Evolutionary conservation across 2,329 filamentous ascomycete genomes (phyloP), one percentile per base, ranked within the genome.

Genomic region (Calonectria multiphialidica): DNA sequence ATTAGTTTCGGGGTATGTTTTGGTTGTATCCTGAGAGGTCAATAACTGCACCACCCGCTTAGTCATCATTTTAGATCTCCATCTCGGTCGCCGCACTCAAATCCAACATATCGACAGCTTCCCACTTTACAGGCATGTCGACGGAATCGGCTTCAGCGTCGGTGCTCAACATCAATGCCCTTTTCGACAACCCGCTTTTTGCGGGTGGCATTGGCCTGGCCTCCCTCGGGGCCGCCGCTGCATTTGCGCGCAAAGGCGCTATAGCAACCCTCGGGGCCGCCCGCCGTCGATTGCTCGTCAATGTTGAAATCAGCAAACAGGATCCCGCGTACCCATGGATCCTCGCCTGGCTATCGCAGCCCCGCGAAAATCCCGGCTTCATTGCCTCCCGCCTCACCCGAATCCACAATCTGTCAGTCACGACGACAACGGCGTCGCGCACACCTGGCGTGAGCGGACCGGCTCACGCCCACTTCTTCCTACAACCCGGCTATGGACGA

Each of bases 291-390:
- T 91, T 99, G 85, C 92, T 99, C 35, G 95, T 98, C 79, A 95
- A 98, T 80, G 92, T 99, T 79, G 97, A 99, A 84, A 98, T 99
- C 83, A 96, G 94, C 83, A 94, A 95, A 81, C 94, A 96, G 79
- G 97, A 99, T 84, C 92, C 95, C 53, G 96, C 96, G 2, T 99
- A 98, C 82, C 92, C 92, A 47, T 98, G 96, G 96, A 92, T 99
- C 49, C 89, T 99, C 12, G 93, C 96, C 75, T 99, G 97, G 96
- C 94, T 99, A 82, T 96, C 95, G 8, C 90, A 95, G 68, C 95
- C 95, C 75, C 94, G 95, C 64, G 89, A 92, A 67, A 84, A 87
- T 80, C 86, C 80, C 77, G 94, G 88, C 73, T 93, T 89, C 80
- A 84, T 93, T 42, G 88, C 88, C 23, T 88, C 86, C 35, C 88